Conservation (phyloP, 352 stramenopile species). For the Globisporangium paroecandrum region DNA sequence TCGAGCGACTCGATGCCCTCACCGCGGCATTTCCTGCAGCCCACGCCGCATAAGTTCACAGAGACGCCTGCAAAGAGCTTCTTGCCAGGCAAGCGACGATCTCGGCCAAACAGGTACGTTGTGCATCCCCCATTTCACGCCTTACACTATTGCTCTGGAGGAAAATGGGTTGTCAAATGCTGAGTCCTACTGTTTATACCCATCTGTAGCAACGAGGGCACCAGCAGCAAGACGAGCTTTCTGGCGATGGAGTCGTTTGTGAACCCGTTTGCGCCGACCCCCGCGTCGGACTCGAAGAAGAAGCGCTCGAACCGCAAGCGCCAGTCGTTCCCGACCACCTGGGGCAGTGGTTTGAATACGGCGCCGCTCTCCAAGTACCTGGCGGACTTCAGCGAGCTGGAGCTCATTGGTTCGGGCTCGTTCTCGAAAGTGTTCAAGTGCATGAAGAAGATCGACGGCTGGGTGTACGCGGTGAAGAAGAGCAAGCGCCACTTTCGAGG, state of each 20-base stretch:
- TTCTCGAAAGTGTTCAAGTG: slow-evolving; percentile 89
- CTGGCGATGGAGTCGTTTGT: slow-evolving; percentile 49
- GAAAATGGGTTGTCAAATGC: background rate
- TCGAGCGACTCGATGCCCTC: slow-evolving; percentile 50
- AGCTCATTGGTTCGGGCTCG: slow-evolving; percentile 77
- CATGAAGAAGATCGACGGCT: slow-evolving; percentile 85
- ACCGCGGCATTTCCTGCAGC: slow-evolving; percentile 34
- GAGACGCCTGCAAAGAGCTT: slow-evolving; percentile 26
- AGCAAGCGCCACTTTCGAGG: slow-evolving; percentile 81
- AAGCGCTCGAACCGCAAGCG: slow-evolving; percentile 60
- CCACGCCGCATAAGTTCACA: slow-evolving; percentile 27
- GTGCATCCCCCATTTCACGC: background rate
- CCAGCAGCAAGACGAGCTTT: slow-evolving; percentile 9
- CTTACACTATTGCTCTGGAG: background rate
- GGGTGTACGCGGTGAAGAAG: slow-evolving; percentile 86
- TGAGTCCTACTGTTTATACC: background rate
- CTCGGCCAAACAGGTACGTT: slow-evolving; percentile 18
- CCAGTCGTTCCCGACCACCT: slow-evolving; percentile 58
- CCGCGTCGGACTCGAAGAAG: slow-evolving; percentile 53
- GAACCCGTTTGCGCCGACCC: slow-evolving; percentile 65
- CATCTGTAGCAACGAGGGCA: slow-evolving; percentile 6
- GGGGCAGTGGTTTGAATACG: slow-evolving; percentile 23
- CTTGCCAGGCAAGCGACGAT: slow-evolving; percentile 23
- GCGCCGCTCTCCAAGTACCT: slow-evolving; percentile 74
- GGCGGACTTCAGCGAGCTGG: slow-evolving; percentile 67